phyloP scores from a whole-genome alignment of 1,284 basidiomycete species.

The Cutaneotrichosporon sp. region DNA sequence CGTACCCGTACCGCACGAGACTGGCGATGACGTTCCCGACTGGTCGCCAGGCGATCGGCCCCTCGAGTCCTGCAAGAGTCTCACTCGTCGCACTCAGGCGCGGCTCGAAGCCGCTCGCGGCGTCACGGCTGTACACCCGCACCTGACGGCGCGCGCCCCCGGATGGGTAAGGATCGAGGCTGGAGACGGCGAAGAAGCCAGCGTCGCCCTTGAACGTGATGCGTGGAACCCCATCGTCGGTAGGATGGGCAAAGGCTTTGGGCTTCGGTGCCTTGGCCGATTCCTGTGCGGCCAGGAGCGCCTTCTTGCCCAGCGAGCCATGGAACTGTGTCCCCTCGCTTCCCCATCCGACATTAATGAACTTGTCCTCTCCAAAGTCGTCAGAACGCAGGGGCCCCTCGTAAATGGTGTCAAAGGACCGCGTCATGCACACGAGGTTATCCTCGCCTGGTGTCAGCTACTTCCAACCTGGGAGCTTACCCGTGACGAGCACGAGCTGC shows the following conservation, averaged over 20 bases:
- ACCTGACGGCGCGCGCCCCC: constrained; percentile 59
- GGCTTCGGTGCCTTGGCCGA: constrained; percentile 57
- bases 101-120: constrained; percentile 57
- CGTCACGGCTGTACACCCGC: constrained; percentile 72
- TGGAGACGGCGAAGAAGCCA: constrained; percentile 80
- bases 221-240: constrained; percentile 70
- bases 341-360: constrained; percentile 97
- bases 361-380: constrained; percentile 86
- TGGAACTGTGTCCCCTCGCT: constrained; percentile 97
- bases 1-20: constrained; percentile 76
- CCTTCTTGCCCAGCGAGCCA: constrained; percentile 87
- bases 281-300: constrained; percentile 57
- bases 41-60: constrained; percentile 80
- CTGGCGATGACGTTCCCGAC: constrained; percentile 80
- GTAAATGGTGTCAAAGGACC: constrained; percentile 80
- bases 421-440: constrained; percentile 84
- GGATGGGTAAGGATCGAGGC: constrained; percentile 57
- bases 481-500: constrained; percentile 73
- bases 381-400: constrained; percentile 70
- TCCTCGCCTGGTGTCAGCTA: constrained; percentile 62
- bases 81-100: constrained; percentile 82
- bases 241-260: constrained; percentile 54
- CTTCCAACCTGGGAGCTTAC: constrained; percentile 50
- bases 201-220: constrained; percentile 94
- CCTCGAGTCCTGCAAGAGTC: constrained; percentile 75